A percentile compares a stretch with the other conserved stretches of the same genome.
Conservation (phyloP, 352 stramenopile genomes). For the Phytophthora pinifolia region DNA sequence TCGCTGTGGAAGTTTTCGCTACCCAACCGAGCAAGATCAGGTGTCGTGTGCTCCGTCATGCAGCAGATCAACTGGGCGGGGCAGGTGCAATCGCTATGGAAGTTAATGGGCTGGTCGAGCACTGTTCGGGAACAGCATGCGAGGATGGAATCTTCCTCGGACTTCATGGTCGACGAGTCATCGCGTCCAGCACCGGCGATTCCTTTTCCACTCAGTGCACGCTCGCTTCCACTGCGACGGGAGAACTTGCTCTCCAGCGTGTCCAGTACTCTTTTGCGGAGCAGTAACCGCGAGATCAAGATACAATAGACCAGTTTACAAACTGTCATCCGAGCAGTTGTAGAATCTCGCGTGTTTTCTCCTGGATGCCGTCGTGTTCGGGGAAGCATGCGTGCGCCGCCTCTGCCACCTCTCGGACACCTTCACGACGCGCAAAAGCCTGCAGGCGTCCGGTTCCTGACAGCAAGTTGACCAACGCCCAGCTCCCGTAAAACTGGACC, state of each 20-base stretch:
- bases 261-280: slow-evolving; percentile 51
- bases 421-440: slow-evolving; percentile 60
- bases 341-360: slow-evolving; percentile 76
- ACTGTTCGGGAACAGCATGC: slow-evolving; percentile 36
- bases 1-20: slow-evolving; percentile 11
- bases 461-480: slow-evolving; percentile 72
- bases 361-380: slow-evolving; percentile 73
- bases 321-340: slow-evolving; percentile 34
- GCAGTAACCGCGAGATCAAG: slow-evolving; percentile 10
- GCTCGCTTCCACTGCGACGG: slow-evolving; percentile 17
- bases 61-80: slow-evolving; percentile 1
- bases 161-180: slow-evolving; percentile 39
- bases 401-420: slow-evolving; percentile 81
- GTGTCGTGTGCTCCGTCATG: slow-evolving; percentile 11
- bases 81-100: slow-evolving; percentile 31
- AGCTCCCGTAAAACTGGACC: slow-evolving; percentile 67
- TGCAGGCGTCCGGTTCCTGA: slow-evolving; percentile 49
- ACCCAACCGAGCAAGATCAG: slow-evolving; percentile 32
- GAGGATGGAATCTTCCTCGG: slow-evolving; percentile 50
- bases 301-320: slow-evolving; percentile 21
- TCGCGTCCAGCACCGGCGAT: slow-evolving; percentile 32
- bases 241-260: slow-evolving; percentile 38
- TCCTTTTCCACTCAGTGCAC: slow-evolving; percentile 41
- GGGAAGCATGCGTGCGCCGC: slow-evolving; percentile 81
- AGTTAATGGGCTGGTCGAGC: slow-evolving; percentile 36